Conservation (phyloP, 2,329 filamentous ascomycete species). For the Colletotrichum graminicola region DNA sequence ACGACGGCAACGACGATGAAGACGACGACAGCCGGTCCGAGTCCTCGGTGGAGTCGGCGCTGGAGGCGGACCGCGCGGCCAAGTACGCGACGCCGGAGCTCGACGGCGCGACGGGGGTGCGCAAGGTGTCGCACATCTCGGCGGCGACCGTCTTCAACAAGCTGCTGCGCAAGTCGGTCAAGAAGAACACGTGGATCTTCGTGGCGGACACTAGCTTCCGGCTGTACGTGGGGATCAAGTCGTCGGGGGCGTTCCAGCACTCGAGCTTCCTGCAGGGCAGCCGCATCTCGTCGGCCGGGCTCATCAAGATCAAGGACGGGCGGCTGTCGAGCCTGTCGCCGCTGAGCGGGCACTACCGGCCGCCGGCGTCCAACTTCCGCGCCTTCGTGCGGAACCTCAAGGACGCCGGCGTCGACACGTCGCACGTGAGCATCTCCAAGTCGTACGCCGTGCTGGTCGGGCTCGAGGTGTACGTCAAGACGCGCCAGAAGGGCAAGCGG, state of each 20-base stretch:
- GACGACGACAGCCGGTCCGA: conserved; percentile 49
- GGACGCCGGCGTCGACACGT: conserved; percentile 82
- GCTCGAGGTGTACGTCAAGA: conserved; percentile 82
- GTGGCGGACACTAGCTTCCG: conserved; percentile 88
- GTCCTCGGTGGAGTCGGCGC: conserved; percentile 58
- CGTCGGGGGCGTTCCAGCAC: conserved; percentile 89
- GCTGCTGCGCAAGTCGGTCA: conserved; percentile 81
- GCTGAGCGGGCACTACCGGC: conserved; percentile 84
- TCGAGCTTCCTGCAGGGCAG: conserved; percentile 88
- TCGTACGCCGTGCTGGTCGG: conserved; percentile 87
- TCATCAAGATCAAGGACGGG: conserved; percentile 88
- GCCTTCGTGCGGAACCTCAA: conserved; percentile 82
- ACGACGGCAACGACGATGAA: conserved; percentile 32
- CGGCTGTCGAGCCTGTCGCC: conserved; percentile 80
- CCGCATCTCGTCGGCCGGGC: conserved; percentile 83
- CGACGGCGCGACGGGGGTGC: conserved; percentile 68
- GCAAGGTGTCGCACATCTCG: conserved; percentile 72
- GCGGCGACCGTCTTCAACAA: conserved; percentile 82
- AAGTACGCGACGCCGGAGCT: conserved; percentile 76
- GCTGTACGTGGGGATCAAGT: conserved; percentile 91
- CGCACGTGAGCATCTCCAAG: conserved; percentile 81
- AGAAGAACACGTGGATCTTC: conserved; percentile 94
- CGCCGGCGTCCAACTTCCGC: conserved; percentile 84
- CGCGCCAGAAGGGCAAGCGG: conserved; percentile 73
- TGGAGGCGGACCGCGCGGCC: conserved; percentile 71